Evolutionary conservation across 805 yeast genomes (phyloP), one percentile per base, ranked within the genome.

Genomic region (Candida maltosa): DNA sequence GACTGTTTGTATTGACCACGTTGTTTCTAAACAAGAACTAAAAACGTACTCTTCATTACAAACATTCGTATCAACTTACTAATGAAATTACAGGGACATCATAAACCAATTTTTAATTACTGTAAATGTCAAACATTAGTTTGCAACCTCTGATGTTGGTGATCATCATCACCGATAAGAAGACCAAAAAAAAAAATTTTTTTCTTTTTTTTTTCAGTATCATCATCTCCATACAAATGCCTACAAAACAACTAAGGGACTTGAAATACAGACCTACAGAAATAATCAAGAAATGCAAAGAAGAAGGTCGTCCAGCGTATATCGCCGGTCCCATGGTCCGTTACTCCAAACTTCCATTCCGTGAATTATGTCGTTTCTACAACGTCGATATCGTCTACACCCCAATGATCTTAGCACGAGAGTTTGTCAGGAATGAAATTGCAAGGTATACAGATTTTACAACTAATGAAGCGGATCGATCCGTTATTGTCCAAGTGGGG

Each of bases 341-440:
- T 34, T 93, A 93, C 65, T 87, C 96, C 1, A 91, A 93, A 57
- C 71, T 93, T 28, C 96, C 97, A 3, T 91, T 93, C 52, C 70
- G 98, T 34, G 85, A 86, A 40, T 65, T 86, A 5, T 80, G 65
- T 5, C 52, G 96, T 21, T 79, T 80, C 25, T 86, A 80, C 55
- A 69, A 75, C 35, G 77, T 81, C 29, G 95, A 88, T 54, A 80
- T 91, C 6, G 94, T 87, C 3, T 89, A 93, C 53, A 78, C 95
- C 0, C 98, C 98, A 7, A 93, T 93, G 98, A 89, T 93, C 27
- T 65, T 93, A 35, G 97, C 97, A 4, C 66, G 97, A 34, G 98
- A 93, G 59, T 93, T 87, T 70, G 95, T 87, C 3, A 69, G 97
- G 29, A 86, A 87, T 56, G 74, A 70, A 15, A 71, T 75, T 35